A percentile compares a stretch with the other conserved stretches of the same genome.
Evolutionary conservation across 768 basidiomycete genomes (phyloP).

Genomic region (Nevesoporus exiguus): DNA sequence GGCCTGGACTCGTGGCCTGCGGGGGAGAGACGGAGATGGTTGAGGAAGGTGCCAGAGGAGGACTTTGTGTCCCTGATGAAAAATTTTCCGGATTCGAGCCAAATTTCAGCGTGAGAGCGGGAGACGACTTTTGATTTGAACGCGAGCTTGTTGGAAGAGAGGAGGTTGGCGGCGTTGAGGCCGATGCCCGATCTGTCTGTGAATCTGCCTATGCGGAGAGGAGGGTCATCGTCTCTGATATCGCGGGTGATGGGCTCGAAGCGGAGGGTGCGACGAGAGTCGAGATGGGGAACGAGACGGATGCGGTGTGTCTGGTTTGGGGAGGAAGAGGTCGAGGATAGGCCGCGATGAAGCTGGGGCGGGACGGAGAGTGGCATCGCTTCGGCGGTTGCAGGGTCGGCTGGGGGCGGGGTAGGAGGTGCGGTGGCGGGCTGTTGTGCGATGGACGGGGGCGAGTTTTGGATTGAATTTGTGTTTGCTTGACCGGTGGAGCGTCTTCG

Average conservation of each 20-base stretch:
- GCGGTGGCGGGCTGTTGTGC: slow-evolving; percentile 7
- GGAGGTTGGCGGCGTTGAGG: slow-evolving; percentile 60
- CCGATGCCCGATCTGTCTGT: slow-evolving; percentile 79
- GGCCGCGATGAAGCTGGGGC: slow-evolving; percentile 19
- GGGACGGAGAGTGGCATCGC: slow-evolving; percentile 21
- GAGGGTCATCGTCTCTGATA: slow-evolving; percentile 61
- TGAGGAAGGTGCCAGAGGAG: slow-evolving; percentile 90
- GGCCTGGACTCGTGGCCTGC: slow-evolving; percentile 80
- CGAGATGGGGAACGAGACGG: slow-evolving; percentile 93
- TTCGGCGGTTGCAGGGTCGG: not conserved
- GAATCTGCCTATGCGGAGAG: slow-evolving; percentile 90
- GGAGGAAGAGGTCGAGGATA: slow-evolving; percentile 15
- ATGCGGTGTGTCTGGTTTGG: slow-evolving; percentile 61
- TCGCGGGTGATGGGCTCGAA: slow-evolving; percentile 93
- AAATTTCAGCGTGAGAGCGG: slow-evolving; percentile 91
- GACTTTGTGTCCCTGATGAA: slow-evolving; percentile 89
- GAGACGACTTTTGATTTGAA: slow-evolving; percentile 97
- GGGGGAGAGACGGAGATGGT: slow-evolving; percentile 84
- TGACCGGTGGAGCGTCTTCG: slow-evolving; percentile 64
- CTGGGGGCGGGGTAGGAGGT: slow-evolving; percentile 16
- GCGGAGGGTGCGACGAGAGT: slow-evolving; percentile 80
- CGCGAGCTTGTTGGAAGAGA: slow-evolving; percentile 80
- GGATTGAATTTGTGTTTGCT: slow-evolving; percentile 28
- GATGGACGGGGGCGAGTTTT: slow-evolving; percentile 10
- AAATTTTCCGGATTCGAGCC: slow-evolving; percentile 72